These are phyloP conservation scores for Yarrowia osloensis DNA, from an alignment of 805 yeast genomes.

Conservation along the genomic window DNA sequence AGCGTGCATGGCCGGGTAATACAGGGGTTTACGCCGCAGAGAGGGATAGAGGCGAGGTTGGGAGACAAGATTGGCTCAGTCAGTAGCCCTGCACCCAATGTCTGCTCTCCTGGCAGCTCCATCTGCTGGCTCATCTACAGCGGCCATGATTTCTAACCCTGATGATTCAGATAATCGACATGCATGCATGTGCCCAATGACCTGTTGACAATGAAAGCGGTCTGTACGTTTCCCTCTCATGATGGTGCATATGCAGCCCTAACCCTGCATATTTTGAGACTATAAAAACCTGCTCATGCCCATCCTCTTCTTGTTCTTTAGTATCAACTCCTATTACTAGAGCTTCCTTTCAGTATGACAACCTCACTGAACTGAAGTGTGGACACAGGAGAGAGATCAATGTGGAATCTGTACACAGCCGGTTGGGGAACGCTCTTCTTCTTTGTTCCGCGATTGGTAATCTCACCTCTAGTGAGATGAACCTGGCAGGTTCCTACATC, in stretches of 20 bases:
- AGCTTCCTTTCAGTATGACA: conserved; percentile 27
- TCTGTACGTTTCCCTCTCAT: not conserved
- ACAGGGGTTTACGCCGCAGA: not conserved
- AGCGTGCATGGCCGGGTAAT: conserved; percentile 28
- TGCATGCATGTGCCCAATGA: conserved; percentile 26
- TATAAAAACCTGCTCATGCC: not conserved
- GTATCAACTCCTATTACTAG: conserved; percentile 31
- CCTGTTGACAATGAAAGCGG: conserved; percentile 12
- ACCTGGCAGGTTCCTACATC: conserved; percentile 30
- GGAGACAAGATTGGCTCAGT: not conserved
- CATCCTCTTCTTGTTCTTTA: not conserved
- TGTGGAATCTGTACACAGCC: conserved; percentile 30
- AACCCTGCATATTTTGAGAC: not conserved
- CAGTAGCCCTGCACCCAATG: not conserved
- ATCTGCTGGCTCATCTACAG: not conserved
- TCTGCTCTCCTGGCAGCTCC: not conserved
- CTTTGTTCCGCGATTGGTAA: conserved; percentile 29
- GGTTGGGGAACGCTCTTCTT: conserved; percentile 30
- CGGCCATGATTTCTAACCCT: not conserved
- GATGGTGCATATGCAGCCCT: conserved; percentile 9
- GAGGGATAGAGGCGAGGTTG: not conserved
- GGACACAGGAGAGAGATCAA: conserved; percentile 31
- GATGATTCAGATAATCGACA: conserved; percentile 1
- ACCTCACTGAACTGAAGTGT: conserved; percentile 29
- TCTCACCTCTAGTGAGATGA: conserved; percentile 31